Evolutionary conservation across 2,329 filamentous ascomycete genomes (phyloP), one percentile per base, ranked within the genome.

Genomic region (Sordariomycetes sp.): DNA sequence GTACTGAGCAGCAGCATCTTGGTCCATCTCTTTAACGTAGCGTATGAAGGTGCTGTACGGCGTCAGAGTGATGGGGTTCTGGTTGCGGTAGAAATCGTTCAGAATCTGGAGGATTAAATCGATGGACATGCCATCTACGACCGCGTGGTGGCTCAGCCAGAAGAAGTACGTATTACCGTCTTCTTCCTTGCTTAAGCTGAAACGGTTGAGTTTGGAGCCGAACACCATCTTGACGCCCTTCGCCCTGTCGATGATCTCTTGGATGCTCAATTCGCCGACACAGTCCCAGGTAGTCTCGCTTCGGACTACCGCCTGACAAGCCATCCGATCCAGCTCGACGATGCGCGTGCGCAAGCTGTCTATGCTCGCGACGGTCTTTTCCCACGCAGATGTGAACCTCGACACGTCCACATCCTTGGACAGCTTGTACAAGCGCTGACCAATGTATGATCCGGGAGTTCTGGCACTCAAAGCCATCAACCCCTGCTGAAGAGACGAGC

Each of bases 401-500:
- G 29, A 32, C 29, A 46, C 15, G 5, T 51, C 40, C 8, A 46
- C 19, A 12, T 46, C 10, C 5, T 21, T 30, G 1, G 40, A 23
- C 3, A 53, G 42, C 15, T 38, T 33, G 23, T 47, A 36, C 8
- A 43, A 45, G 26, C 48, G 42, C 29, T 47, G 44, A 3, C 50
- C 47, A 11, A 59, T 46, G 27, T 63, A 62, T 2, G 50, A 50
- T 2, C 51, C 55, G 3, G 39, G 20, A 8, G 50, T 42, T 18
- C 47, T 47, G 26, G 42, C 44, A 3, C 55, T 47, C 4, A 59
- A 42, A 1, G 54, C 49, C 14, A 63, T 45, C 3, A 63, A 45
- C 4, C 53, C 55, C 39, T 56, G 54, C 32, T 62, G 58, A 4
- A 61, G 42, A 5, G 50, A 44, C n/a, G 55, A 53, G 44, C 53